Evolutionary conservation across 2,329 filamentous ascomycete species (phyloP), one percentile per base, ranked within the genome.

Genomic region (Pyricularia grisea): DNA sequence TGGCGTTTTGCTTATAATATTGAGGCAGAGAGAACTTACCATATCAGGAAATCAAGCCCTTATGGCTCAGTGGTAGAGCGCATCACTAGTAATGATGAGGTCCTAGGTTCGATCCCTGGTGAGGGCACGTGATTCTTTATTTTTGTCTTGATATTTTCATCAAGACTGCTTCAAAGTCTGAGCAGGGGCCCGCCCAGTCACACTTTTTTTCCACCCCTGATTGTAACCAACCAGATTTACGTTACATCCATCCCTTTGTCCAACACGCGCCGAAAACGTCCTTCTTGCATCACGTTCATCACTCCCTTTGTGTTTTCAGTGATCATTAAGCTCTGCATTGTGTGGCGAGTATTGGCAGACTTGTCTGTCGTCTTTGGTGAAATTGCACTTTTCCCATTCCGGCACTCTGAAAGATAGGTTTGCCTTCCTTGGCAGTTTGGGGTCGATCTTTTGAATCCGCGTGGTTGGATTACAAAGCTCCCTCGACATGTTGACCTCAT

Each of bases 21-120:
- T 33, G 30, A 4, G 9, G 4, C 31, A 33, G 9, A 33, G 31
- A 6, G 30, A 30, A 30, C n/a, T 12, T 42, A 42, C 14, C 14
- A 42, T 6, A 42, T 17, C 33, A 25, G 28, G 6, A 10, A 27
- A 20, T 20, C 10, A 30, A n/a, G 67, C 67, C 67, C 67, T 33
- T 61, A 64, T 68, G 60, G 67, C 60, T 68, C 31, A 68, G 67
- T 68, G 67, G 67, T 68, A 68, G 31, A 68, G 60, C 67, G 67
- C 63, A 50, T 64, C 67, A 68, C 67, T 68, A 68, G 67, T 68
- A 68, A 68, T 68, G 67, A 64, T 50, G 63, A 68, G 60, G 42
- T 68, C 67, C 31, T 68, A 61, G 63, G 67, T 68, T 68, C 67
- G 60, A 68, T 68, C 42, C 65, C 42, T 36, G 36, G 25, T 50